These are phyloP conservation scores for Berkeleyomyces basicola DNA, from an alignment of 2,329 filamentous ascomycete species.

Conservation along the genomic window DNA sequence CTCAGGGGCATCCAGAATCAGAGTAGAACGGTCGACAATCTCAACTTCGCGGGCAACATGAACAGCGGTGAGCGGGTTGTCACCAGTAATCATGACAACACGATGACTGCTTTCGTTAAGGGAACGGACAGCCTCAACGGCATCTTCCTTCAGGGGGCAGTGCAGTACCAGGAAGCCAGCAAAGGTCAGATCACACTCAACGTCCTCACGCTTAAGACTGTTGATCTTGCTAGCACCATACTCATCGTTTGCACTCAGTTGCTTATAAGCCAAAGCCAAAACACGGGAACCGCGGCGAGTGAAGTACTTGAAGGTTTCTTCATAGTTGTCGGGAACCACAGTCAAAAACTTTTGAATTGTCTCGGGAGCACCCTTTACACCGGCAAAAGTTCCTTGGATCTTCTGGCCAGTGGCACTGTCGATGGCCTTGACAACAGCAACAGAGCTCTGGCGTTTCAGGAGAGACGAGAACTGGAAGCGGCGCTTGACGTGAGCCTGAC, in stretches of 20 bases:
- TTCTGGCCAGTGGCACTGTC: constrained; percentile 60
- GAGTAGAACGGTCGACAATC: constrained; percentile 87
- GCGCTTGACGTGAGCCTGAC: constrained; percentile 84
- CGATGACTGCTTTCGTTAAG: constrained; percentile 97
- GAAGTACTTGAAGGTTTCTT: constrained; percentile 97
- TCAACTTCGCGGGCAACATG: constrained; percentile 93
- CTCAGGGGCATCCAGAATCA: constrained; percentile 91
- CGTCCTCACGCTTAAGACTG: constrained; percentile 80
- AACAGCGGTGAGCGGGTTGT: constrained; percentile 90
- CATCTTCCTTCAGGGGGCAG: constrained; percentile 91
- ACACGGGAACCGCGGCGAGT: constrained; percentile 91
- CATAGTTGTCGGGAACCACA: constrained; percentile 69
- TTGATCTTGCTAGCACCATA: constrained; percentile 76
- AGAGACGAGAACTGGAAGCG: constrained; percentile 97
- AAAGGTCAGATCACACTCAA: constrained; percentile 71
- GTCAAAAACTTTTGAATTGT: constrained; percentile 90
- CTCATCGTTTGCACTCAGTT: constrained; percentile 65
- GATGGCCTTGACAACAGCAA: constrained; percentile 62
- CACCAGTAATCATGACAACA: constrained; percentile 97
- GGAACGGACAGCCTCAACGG: constrained; percentile 86
- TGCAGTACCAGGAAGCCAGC: constrained; percentile 92
- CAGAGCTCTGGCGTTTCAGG: constrained; percentile 86
- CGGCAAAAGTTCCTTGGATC: constrained; percentile 73
- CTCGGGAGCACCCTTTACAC: constrained; percentile 92
- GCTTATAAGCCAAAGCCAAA: constrained; percentile 84